Base-by-base conservation (phyloP, 2,329 filamentous ascomycete species). In the Cytospora leucostoma region DNA sequence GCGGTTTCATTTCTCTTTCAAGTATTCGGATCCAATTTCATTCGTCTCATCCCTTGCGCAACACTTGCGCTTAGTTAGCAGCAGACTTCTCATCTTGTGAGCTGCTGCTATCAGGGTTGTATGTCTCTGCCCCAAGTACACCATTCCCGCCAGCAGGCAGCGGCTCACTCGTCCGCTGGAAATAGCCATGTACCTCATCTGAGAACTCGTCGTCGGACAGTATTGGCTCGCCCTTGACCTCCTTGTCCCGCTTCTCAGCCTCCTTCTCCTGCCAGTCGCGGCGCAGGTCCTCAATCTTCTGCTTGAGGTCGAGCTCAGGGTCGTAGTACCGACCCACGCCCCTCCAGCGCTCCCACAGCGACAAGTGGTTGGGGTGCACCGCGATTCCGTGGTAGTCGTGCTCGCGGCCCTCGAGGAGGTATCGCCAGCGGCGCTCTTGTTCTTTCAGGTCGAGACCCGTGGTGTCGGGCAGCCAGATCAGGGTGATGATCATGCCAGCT, bases 391-490 rank as follows among this genome's bases (percentile, higher is more conserved):
- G 93, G 80, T 98, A 98, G 56, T 97, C 92, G 35, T 86, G 67
- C 69, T 88, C 88, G 65, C 87, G 87, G 66, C 92, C 93, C 3
- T 86, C 81, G 65, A 92, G 89, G 74, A 98, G 92, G 78, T 89
- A 97, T 62, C 83, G 79, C 93, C 94, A 98, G 72, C 94, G 88
- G 68, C 94, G 91, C 79, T 98, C 94, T 79, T 97, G 93, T 78
- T 98, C 94, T 83, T 97, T 96, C 67, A 98, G 87, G 74, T 98
- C 94, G 47, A 98, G 89, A 62, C 94, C 94, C 11, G 93, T 97
- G 71, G 94, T 98, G 75, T 98, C 94, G n/a, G 94, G 94, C 37
- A 98, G 88, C 84, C 92, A 98, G 71, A 96, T 68, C 69, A 80
- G 88, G 51, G 93, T 97, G 65, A 97, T 76, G 34, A 97, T 69